Evolutionary conservation across 257 asterid species (phyloP).

Genomic region (Nicotiana obtusifolia): DNA sequence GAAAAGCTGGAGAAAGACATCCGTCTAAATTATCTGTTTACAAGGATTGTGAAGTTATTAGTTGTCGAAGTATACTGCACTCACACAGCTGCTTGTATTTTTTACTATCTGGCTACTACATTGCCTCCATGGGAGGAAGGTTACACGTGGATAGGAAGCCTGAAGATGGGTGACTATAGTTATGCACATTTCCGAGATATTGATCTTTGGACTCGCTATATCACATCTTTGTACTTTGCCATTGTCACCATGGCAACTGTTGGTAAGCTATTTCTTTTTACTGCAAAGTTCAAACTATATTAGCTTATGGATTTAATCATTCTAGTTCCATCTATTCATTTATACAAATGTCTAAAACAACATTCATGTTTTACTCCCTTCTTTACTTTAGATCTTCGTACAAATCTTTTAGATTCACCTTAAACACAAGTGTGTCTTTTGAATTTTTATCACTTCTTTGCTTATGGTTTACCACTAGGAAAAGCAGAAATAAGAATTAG

Average conservation of each 20-base stretch:
- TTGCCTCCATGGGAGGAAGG: constrained; percentile 66
- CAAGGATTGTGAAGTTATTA: constrained; percentile 58
- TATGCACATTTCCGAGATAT: constrained; percentile 53
- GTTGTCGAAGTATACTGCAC: constrained; percentile 73
- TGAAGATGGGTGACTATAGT: constrained; percentile 53
- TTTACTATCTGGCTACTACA: constrained; percentile 73
- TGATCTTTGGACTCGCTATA: constrained; percentile 71
- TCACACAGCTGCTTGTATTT: constrained; percentile 74
- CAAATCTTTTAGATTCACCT: not conserved
- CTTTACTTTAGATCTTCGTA: not conserved
- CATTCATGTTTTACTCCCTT: not conserved
- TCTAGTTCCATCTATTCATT: not conserved
- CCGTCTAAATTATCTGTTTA: constrained; percentile 60
- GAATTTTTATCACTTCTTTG: not conserved
- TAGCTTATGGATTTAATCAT: not conserved
- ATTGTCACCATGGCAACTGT: constrained; percentile 79
- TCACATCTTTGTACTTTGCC: constrained; percentile 62
- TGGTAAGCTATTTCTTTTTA: constrained; percentile 32
- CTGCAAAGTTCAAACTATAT: not conserved
- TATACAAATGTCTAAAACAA: not conserved
- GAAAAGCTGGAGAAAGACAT: constrained; percentile 59
- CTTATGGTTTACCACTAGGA: not conserved
- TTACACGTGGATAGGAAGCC: constrained; percentile 73
- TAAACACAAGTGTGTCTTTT: not conserved
- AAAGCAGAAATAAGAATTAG: not conserved